Conservation (phyloP, 495 filamentous ascomycete genomes). For the Entonaema liquescens region DNA sequence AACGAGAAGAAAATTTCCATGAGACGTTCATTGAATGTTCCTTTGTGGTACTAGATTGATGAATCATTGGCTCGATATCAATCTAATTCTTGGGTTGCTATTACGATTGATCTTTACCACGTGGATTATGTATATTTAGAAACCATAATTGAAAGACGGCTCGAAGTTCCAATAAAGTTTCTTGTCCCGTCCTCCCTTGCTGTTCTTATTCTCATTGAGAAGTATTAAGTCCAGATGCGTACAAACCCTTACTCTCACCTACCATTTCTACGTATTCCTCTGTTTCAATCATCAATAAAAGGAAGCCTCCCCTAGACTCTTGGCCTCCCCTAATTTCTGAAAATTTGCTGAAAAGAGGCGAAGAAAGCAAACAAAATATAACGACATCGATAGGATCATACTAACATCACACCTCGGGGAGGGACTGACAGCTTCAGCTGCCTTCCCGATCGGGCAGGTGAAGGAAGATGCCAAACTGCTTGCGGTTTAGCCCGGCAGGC, state of each 20-base stretch:
- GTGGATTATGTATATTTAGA: too few species aligned
- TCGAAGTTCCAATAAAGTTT: not conserved
- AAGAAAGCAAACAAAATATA: not conserved
- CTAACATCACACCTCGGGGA: slow-evolving; percentile 12
- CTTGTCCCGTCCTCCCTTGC: not conserved
- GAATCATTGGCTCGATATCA: too few species aligned
- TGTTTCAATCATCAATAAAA: not conserved
- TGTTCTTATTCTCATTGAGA: not conserved
- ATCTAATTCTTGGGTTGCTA: too few species aligned
- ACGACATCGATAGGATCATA: not conserved
- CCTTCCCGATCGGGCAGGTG: slow-evolving; percentile 33
- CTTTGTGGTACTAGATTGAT: too few species aligned
- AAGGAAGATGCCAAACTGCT: not conserved
- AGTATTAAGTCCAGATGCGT: not conserved
- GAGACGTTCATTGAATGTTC: too few species aligned
- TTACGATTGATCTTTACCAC: too few species aligned
- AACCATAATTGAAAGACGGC: too few species aligned
- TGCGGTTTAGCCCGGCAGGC: not conserved
- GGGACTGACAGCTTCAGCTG: not conserved
- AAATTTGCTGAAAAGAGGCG: not conserved
- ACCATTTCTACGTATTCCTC: not conserved
- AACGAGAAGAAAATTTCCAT: too few species aligned
- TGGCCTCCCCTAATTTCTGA: not conserved
- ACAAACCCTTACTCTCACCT: not conserved
- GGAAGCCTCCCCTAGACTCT: not conserved